Base-by-base conservation (phyloP, 176 grass and related monocot genomes). In the Oryza glaberrima region DNA sequence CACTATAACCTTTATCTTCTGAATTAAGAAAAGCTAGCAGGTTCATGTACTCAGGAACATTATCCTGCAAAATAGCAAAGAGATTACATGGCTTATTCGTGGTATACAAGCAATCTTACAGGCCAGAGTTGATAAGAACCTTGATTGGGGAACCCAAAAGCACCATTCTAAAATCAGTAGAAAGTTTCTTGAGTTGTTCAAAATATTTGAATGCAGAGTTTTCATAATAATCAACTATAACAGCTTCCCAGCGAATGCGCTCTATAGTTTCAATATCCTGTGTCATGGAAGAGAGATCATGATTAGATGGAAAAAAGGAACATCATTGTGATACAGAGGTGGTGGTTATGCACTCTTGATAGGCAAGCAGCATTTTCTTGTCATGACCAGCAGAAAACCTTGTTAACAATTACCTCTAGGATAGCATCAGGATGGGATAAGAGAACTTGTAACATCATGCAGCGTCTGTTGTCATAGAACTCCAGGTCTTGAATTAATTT, bases 151-250 rank as follows among this genome's bases (percentile, higher is more conserved):
- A 92, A 69, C 87, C 91, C 79, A 93, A 86, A 77, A 98, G 88
- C n/a, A 98, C 85, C 69, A 95, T 72, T 70, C 93, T 91, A 82
- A 90, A 95, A 84, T 93, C 82, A 80, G 85, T 70, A 44, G 77
- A 82, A 58, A 95, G 69, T 82, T 73, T 76, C 80, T 93, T 95
- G 67, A 98, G 81, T 67, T 90, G 74, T 88, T 90, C 72, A 5
- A 98, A 81, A 61, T 88, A 28, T 77, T 88, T 89, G 38, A 86
- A 54, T 75, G 87, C 52, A 56, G 78, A 90, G 60, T 86, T 90
- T 79, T 92, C 85, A 81, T 83, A 85, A 63, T 90, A 90, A 73
- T 98, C 95, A 87, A 98, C 80, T 49, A 98, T 78, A 47, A 98
- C 76, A 52, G 93, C 83, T 70, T 95, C 93, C 93, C 95, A 98